Evolutionary conservation across 331 rosid genomes (phyloP).

Genomic region (Malus hybrid): DNA sequence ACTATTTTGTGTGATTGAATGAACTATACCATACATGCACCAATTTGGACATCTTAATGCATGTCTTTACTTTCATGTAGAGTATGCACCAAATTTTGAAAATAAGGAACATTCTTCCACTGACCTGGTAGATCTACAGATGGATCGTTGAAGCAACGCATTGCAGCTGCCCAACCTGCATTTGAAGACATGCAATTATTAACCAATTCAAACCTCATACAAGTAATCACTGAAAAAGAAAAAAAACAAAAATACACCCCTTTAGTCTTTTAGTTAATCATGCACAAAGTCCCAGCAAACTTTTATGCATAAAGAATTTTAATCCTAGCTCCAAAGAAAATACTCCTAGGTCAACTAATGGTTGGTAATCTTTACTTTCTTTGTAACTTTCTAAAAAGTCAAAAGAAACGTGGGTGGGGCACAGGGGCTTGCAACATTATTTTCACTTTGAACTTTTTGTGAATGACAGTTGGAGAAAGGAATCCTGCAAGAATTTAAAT

Average conservation of each 20-base stretch:
- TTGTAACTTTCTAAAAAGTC: neutral
- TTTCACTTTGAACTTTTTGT: neutral
- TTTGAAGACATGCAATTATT: slow-evolving; percentile 7
- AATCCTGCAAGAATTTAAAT: neutral
- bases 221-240: neutral
- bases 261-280: too few species aligned
- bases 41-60: neutral
- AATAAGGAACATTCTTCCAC: slow-evolving; percentile 16
- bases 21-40: neutral
- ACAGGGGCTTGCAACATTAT: neutral
- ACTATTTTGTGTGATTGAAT: neutral
- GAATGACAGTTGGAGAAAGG: neutral
- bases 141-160: slow-evolving; percentile 36
- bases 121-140: slow-evolving; percentile 55
- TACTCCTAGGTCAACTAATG: neutral
- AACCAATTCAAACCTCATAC: neutral
- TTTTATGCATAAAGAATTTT: neutral
- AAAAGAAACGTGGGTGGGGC: neutral
- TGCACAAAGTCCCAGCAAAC: neutral
- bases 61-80: neutral
- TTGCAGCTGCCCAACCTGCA: slow-evolving; percentile 69
- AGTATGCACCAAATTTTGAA: neutral
- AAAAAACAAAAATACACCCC: too few species aligned
- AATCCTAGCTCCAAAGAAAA: neutral
- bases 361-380: too few species aligned